These are phyloP conservation scores for Ascochyta rabiei DNA, from an alignment of 2,329 filamentous ascomycete genomes.

Conservation along the genomic window DNA sequence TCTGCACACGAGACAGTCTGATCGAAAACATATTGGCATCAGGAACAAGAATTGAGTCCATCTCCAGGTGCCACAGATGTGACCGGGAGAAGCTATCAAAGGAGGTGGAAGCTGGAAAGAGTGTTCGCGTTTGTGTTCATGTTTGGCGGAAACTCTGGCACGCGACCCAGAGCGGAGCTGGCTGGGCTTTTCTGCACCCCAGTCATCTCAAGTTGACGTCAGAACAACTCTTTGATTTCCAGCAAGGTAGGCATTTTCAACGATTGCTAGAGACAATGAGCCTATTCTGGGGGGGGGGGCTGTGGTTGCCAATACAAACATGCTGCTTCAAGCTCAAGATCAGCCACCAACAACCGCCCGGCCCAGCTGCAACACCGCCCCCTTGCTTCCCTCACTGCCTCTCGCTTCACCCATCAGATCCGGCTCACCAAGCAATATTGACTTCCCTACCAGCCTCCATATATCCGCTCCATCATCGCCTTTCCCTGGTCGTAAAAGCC, in stretches of 20 bases:
- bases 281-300: no score
- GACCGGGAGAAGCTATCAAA: not conserved
- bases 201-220: not conserved
- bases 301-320: not conserved
- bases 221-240: not conserved
- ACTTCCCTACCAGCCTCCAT: slow-evolving; percentile 23
- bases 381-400: not conserved
- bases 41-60: not conserved
- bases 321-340: not conserved
- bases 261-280: not conserved
- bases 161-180: slow-evolving; percentile 11
- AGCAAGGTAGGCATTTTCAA: no score
- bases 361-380: slow-evolving; percentile 3
- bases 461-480: not conserved
- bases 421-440: slow-evolving; percentile 23
- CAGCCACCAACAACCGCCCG: slow-evolving; percentile 6
- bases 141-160: slow-evolving; percentile 2
- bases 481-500: slow-evolving; percentile 18
- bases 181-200: slow-evolving; percentile 1
- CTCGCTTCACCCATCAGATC: slow-evolving; percentile 10
- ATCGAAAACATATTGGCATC: slow-evolving; percentile 3
- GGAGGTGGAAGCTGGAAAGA: not conserved
- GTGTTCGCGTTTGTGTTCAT: not conserved
- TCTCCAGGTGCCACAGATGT: not conserved
- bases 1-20: not conserved